Evolutionary conservation across 768 basidiomycete genomes (phyloP).

Genomic region (Mycena sanguinolenta): DNA sequence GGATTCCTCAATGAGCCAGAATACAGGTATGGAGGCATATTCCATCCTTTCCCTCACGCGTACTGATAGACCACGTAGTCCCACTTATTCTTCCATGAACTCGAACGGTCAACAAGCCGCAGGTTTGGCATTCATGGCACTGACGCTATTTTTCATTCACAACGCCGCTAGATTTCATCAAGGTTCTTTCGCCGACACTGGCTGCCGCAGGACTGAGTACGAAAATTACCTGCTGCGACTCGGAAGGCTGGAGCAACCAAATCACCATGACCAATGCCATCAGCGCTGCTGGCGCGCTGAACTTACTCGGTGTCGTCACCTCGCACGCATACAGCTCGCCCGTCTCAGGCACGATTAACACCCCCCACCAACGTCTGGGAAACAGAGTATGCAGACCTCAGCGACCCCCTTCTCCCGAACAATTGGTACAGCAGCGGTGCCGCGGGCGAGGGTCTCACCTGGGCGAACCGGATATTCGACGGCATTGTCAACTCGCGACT

Average conservation of each 20-base stretch:
- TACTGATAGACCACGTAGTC: neutral
- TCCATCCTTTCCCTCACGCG: too few relatives aligned
- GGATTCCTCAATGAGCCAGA: slow-evolving; percentile 35
- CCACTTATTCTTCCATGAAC: slow-evolving; percentile 30
- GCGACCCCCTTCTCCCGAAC: slow-evolving; percentile 5
- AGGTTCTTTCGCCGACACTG: slow-evolving; percentile 25
- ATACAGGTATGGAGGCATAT: neutral
- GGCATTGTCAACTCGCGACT: slow-evolving; percentile 26
- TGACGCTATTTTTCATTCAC: neutral
- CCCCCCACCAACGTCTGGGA: slow-evolving; percentile 24
- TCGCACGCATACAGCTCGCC: slow-evolving; percentile 28
- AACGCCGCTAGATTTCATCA: slow-evolving; percentile 21
- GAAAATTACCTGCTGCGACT: slow-evolving; percentile 32
- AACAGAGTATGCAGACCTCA: slow-evolving; percentile 33
- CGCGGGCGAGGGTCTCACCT: slow-evolving; percentile 26
- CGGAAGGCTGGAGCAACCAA: slow-evolving; percentile 30
- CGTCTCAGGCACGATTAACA: neutral
- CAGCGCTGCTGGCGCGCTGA: slow-evolving; percentile 14
- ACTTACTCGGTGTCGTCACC: slow-evolving; percentile 25
- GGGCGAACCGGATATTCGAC: slow-evolving; percentile 29
- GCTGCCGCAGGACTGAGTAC: slow-evolving; percentile 6
- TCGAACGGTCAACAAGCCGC: slow-evolving; percentile 30
- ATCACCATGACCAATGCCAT: slow-evolving; percentile 30
- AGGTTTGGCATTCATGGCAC: neutral
- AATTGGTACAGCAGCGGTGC: slow-evolving; percentile 27